Conservation (phyloP, 1,284 basidiomycete genomes). For the Psilocybe mexicana region DNA sequence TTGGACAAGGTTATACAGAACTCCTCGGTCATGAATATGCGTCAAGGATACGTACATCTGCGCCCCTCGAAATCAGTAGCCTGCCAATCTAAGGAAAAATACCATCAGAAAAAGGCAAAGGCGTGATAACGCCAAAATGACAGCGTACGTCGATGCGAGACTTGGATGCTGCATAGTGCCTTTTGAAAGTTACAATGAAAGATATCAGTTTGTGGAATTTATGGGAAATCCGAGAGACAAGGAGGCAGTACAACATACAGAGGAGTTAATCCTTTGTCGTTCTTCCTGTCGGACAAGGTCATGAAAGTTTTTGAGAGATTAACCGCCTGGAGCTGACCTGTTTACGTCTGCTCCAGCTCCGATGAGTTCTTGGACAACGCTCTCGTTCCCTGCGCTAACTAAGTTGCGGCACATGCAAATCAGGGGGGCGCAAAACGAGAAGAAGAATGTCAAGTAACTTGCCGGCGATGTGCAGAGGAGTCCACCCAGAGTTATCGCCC, state of each 20-base stretch:
- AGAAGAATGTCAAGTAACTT: constrained; percentile 20
- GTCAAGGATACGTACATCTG: constrained; percentile 65
- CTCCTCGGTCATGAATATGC: constrained; percentile 39
- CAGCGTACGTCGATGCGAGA: constrained; percentile 77
- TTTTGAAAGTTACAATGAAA: constrained; percentile 32
- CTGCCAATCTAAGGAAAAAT: constrained; percentile 72
- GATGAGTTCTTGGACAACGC: constrained; percentile 78
- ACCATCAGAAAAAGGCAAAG: constrained; percentile 27
- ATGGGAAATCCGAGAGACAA: constrained; percentile 3
- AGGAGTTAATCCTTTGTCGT: constrained; percentile 86
- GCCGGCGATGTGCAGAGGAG: constrained; percentile 88
- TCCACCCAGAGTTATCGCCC: constrained; percentile 79
- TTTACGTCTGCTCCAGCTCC: constrained; percentile 86
- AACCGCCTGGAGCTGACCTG: constrained; percentile 33
- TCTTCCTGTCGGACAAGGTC: constrained; percentile 45
- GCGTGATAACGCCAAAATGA: constrained; percentile 27
- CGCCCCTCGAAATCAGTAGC: constrained; percentile 81
- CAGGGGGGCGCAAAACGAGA: constrained; percentile 9
- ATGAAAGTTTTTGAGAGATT: constrained; percentile 12
- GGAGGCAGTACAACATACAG: constrained; percentile 55
- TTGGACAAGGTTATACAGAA: constrained; percentile 31
- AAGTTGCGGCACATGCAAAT: constrained; percentile 20
- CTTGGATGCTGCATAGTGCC: constrained; percentile 95
- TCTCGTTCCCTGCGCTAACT: constrained; percentile 84
- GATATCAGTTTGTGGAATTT: constrained; percentile 17